Percentiles rank a stretch among this genome's conserved stretches.
phyloP scores from a whole-genome alignment of 116 monocot species.

The Papilionanthe hybrid region DNA sequence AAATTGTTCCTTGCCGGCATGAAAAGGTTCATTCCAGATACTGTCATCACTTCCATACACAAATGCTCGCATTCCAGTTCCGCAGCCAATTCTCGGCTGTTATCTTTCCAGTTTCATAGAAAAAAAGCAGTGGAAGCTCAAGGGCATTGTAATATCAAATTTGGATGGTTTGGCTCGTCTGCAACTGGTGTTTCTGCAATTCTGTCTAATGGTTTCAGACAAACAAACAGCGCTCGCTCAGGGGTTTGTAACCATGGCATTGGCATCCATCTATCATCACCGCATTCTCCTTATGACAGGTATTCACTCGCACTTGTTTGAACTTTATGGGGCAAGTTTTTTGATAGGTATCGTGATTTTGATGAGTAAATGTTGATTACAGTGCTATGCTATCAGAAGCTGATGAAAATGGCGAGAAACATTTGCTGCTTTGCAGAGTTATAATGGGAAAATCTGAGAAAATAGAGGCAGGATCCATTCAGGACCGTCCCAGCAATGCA shows the following conservation, averaged over 20 bases:
- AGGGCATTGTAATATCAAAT: conserved; percentile 47
- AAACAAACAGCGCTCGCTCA: conserved; percentile 8
- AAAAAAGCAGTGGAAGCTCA: conserved; percentile 27
- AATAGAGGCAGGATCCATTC: conserved; percentile 35
- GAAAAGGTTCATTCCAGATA: conserved; percentile 1
- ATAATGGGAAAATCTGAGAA: conserved; percentile 52
- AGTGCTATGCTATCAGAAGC: conserved; percentile 27
- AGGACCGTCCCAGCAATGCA: conserved; percentile 46
- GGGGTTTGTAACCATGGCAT: conserved; percentile 28
- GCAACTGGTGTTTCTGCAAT: conserved; percentile 21
- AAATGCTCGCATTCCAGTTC: conserved; percentile 27
- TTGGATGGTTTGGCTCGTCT: conserved; percentile 52
- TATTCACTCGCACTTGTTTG: background rate
- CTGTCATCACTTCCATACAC: conserved; percentile 26
- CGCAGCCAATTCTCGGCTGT: conserved; percentile 9
- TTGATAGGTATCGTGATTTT: background rate
- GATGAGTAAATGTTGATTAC: background rate
- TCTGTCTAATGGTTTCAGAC: conserved; percentile 40
- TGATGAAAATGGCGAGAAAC: conserved; percentile 40
- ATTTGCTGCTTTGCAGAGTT: conserved; percentile 59
- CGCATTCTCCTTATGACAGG: conserved; percentile 32
- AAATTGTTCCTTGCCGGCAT: conserved; percentile 39
- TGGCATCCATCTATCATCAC: conserved; percentile 55
- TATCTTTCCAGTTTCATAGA: conserved; percentile 30
- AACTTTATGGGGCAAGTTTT: too few relatives aligned